A percentile compares a stretch with the other conserved stretches of the same genome.
Evolutionary conservation across 805 yeast species (phyloP).

Genomic region (Jamesozyma piceae): DNA sequence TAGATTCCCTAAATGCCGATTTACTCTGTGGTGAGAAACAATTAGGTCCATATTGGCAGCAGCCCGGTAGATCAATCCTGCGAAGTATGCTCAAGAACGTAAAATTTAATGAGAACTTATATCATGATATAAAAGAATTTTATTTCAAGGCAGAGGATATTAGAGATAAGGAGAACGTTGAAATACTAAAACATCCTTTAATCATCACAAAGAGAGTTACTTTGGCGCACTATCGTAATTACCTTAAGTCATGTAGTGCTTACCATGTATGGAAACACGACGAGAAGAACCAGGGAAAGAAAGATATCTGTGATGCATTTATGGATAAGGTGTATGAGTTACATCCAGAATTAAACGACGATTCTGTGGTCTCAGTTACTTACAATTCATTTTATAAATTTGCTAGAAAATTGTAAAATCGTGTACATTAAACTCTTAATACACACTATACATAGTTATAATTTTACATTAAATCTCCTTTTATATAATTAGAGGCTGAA

Average conservation of each 20-base stretch:
- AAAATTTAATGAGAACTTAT: slow-evolving; percentile 24
- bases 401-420: slow-evolving; percentile 8
- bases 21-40: slow-evolving; percentile 41
- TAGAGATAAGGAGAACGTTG: slow-evolving; percentile 4
- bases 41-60: slow-evolving; percentile 69
- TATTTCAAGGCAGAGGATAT: slow-evolving; percentile 18
- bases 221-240: slow-evolving; percentile 39
- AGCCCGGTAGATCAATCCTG: slow-evolving; percentile 62
- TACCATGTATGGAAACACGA: slow-evolving; percentile 46
- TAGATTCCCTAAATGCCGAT: slow-evolving; percentile 45
- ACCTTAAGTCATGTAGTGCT: slow-evolving; percentile 64
- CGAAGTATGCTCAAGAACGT: slow-evolving; percentile 31
- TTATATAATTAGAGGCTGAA: too few relatives aligned
- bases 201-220: slow-evolving; percentile 33
- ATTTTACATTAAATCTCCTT: too few relatives aligned
- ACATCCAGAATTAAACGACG: slow-evolving; percentile 16
- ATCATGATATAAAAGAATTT: slow-evolving; percentile 32
- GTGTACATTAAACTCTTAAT: too few relatives aligned
- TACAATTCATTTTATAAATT: slow-evolving; percentile 26
- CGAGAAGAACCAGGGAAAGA: slow-evolving; percentile 27
- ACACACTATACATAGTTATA: too few relatives aligned
- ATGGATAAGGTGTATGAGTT: slow-evolving; percentile 30
- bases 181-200: slow-evolving; percentile 17
- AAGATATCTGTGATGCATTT: slow-evolving; percentile 43
- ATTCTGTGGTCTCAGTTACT: slow-evolving; percentile 12